Percentiles rank a stretch among this genome's conserved stretches.
phyloP scores from a whole-genome alignment of 495 filamentous ascomycete genomes.

The Neurospora pannonica region DNA sequence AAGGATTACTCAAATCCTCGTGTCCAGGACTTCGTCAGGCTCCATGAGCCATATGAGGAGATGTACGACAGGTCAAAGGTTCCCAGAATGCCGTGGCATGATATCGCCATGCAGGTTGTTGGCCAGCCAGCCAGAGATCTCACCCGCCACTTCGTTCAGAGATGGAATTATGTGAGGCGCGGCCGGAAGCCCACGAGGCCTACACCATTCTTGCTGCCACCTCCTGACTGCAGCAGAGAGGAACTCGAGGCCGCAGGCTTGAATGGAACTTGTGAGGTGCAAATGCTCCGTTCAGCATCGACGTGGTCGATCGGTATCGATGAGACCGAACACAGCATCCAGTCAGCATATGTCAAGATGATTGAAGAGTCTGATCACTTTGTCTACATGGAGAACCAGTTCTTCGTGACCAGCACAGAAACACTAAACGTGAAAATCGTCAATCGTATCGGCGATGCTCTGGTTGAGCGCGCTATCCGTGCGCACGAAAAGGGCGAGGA shows the following conservation, averaged over 20 bases:
- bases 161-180: constrained; percentile 96
- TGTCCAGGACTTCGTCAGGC: constrained; percentile 86
- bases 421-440: constrained; percentile 79
- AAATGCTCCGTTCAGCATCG: constrained; percentile 82
- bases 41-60: constrained; percentile 94
- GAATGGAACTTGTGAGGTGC: constrained; percentile 88
- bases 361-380: constrained; percentile 95
- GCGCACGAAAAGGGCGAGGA: constrained; percentile 77
- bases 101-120: constrained; percentile 97
- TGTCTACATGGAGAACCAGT: constrained; percentile 98
- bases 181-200: constrained; percentile 89
- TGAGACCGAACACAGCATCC: constrained; percentile 85
- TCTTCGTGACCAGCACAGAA: constrained; percentile 91
- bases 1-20: constrained; percentile 98
- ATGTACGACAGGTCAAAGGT: constrained; percentile 92
- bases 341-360: constrained; percentile 88
- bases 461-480: constrained; percentile 83
- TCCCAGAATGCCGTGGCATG: constrained; percentile 97
- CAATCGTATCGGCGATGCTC: constrained; percentile 88
- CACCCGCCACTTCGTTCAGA: constrained; percentile 94
- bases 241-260: constrained; percentile 84
- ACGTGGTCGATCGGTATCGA: constrained; percentile 89
- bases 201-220: constrained; percentile 86
- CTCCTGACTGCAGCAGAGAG: constrained; percentile 76
- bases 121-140: constrained; percentile 92